Base-by-base conservation (phyloP, 257 asterid genomes). In the Solanum clarkiae region DNA sequence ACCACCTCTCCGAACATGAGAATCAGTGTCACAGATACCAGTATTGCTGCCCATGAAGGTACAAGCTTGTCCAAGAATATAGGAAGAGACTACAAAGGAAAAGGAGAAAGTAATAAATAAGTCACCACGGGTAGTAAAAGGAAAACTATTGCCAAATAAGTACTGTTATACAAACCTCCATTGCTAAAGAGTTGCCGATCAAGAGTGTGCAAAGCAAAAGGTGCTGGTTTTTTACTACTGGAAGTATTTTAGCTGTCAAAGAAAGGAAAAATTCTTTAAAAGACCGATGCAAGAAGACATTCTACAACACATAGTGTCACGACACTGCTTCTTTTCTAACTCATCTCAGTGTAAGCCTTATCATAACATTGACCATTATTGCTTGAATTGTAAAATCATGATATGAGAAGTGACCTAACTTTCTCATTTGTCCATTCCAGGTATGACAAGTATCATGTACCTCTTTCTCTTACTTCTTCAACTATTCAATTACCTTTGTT, bases 151-250 rank as follows among this genome's bases (percentile, higher is more conserved):
- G 14, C 59, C 71, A 83, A 80, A 55, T 79, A 81, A 87, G 77
- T 56, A 32, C 85, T 32, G 84, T 71, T 77, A 63, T 10, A 87
- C 96, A 86, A 69, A 95, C 99, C 99, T 97, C 99, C 99, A 97
- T 97, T 8, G 99, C 99, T 84, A 97, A 88, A 87, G 99, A 92
- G 93, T 97, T 97, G 77, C 99, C 99, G 59, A 97, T 97, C 97
- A 97, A 97, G 91, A 97, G 98, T n/a, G 99, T 97, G 90, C 99
- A 97, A 71, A 97, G 97, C 97, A 97, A 90, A 72, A 95, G 96
- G 89, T 97, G 99, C 81, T 97, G 99, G 90, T 97, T 97, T 90
- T 97, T 97, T 85, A 97, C 99, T 89, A 95, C 97, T 17, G 98
- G 97, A 89, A 97, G 92, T 87, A 97, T 97, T 91, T 95, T 97